Evolutionary conservation across 2,329 filamentous ascomycete genomes (phyloP), one percentile per base, ranked within the genome.

Genomic region (Trichoderma sp.): DNA sequence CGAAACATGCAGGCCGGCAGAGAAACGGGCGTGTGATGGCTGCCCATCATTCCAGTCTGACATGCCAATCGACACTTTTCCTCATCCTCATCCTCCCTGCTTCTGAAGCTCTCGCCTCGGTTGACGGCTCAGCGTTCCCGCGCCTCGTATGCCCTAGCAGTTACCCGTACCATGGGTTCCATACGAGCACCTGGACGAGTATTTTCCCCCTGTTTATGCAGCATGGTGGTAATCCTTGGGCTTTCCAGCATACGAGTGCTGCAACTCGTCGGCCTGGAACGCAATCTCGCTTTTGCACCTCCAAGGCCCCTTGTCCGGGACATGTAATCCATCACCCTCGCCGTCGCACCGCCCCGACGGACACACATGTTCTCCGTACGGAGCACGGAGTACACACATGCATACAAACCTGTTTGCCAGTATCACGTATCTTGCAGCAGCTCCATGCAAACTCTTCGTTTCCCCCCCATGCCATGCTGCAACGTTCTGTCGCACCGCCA

Each of bases 211-310:
- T n/a, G 61, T 64, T 54, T 42, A 64, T 54, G 61, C 61, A 25
- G 25, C 61, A 54, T 56, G 61, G 61, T 64, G 25, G 25, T 64
- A 54, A 54, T 56, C 50, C 50, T 53, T 27, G 61, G 45, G n/a
- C 9, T 19, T 37, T 54, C 32, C 61, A 29, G 48, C 35, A 56
- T 56, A 54, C 50, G 61, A 42, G 50, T 54, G 15, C 32, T 52
- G 60, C 22, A 50, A 13, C 42, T 50, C 32, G 45, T 63, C 25
- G 45, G 17, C 25, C 48, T 54, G 50, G 61, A 56, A 32, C 48
- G 61, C 50, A 64, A 64, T 64, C 27, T 64, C 61, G 61, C 61
- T 64, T 64, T 64, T 42, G 50, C 61, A n/a, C 56, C 50, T 54
- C 17, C 37, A 13, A 39, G 45, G 59, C 32, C 61, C 61, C 61